Evolutionary conservation across 2,329 filamentous ascomycete species (phyloP).

Genomic region (Sporothrix phasma): DNA sequence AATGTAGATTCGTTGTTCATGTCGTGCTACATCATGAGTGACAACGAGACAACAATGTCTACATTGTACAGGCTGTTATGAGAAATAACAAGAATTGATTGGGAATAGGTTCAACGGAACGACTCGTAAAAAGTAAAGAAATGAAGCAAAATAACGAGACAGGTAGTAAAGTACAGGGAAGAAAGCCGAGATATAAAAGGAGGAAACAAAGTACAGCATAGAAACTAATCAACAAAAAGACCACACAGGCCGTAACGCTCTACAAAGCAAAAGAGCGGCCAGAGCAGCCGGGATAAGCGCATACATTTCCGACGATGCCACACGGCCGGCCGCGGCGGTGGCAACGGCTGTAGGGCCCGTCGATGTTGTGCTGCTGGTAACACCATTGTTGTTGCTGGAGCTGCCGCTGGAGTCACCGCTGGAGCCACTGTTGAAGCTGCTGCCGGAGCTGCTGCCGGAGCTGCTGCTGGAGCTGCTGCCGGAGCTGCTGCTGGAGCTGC

Average conservation of each 20-base stretch:
- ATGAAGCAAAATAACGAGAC: too few relatives aligned
- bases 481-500: too few relatives aligned
- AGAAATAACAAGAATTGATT: too few relatives aligned
- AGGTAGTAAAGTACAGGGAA: not conserved
- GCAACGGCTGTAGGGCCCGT: constrained; percentile 25
- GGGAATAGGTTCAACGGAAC: too few relatives aligned
- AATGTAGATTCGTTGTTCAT: too few relatives aligned
- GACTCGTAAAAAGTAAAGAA: too few relatives aligned
- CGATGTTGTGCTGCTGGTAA: not conserved
- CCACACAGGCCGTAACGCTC: constrained; percentile 19
- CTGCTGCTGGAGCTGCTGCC: too few relatives aligned
- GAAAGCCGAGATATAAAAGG: not conserved
- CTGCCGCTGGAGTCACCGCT: not conserved
- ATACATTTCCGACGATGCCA: constrained; percentile 42
- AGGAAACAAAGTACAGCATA: not conserved
- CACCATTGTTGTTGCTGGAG: not conserved
- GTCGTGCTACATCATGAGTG: too few relatives aligned
- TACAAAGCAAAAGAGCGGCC: constrained; percentile 42
- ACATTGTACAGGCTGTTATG: too few relatives aligned
- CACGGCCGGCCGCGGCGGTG: constrained; percentile 41
- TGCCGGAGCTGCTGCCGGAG: not conserved
- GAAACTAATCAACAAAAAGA: not conserved
- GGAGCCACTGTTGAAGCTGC: not conserved
- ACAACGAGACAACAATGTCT: too few relatives aligned
- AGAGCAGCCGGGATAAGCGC: constrained; percentile 42